Evolutionary conservation across 768 basidiomycete genomes (phyloP).

Genomic region (Panaeolus papilionaceus): DNA sequence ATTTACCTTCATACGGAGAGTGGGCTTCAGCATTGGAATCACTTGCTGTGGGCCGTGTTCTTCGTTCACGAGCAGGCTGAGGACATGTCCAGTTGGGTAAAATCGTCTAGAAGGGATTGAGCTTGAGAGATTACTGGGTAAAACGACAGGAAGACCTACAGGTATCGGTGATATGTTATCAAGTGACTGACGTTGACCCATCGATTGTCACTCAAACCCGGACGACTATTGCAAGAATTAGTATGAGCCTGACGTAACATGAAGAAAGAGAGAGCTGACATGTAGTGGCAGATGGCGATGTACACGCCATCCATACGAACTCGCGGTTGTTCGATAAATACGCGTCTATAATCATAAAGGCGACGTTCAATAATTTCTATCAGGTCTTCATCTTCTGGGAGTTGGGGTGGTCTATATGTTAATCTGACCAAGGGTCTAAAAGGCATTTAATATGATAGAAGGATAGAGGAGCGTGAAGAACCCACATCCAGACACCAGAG

Average conservation of each 20-base stretch:
- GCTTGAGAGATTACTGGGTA: conserved; percentile 3
- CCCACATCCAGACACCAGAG: conserved; percentile 77
- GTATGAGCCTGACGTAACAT: conserved; percentile 15
- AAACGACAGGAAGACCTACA: conserved; percentile 53
- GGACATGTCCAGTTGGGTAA: conserved; percentile 84
- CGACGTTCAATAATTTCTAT: conserved; percentile 57
- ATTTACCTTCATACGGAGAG: conserved; percentile 76
- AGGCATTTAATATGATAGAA: conserved; percentile 3
- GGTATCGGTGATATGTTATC: conserved; percentile 91
- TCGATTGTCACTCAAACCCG: conserved; percentile 79
- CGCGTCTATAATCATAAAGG: conserved; percentile 70
- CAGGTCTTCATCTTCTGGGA: conserved; percentile 58
- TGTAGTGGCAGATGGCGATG: conserved; percentile 90
- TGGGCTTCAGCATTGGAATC: conserved; percentile 78
- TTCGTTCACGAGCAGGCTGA: conserved; percentile 86
- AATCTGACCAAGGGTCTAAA: conserved; percentile 64
- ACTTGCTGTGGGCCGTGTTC: conserved; percentile 72
- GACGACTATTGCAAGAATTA: conserved; percentile 50
- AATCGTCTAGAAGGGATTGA: conserved; percentile 64
- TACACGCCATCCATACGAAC: conserved; percentile 89
- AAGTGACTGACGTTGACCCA: conserved; percentile 92
- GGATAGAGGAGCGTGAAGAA: conserved; percentile 15
- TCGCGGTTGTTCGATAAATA: conserved; percentile 86
- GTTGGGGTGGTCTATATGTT: conserved; percentile 80
- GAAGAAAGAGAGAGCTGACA: conserved; percentile 50